Evolutionary conservation across 169 alveolate genomes (phyloP).

Genomic region (Plasmodium cynomolgi): DNA sequence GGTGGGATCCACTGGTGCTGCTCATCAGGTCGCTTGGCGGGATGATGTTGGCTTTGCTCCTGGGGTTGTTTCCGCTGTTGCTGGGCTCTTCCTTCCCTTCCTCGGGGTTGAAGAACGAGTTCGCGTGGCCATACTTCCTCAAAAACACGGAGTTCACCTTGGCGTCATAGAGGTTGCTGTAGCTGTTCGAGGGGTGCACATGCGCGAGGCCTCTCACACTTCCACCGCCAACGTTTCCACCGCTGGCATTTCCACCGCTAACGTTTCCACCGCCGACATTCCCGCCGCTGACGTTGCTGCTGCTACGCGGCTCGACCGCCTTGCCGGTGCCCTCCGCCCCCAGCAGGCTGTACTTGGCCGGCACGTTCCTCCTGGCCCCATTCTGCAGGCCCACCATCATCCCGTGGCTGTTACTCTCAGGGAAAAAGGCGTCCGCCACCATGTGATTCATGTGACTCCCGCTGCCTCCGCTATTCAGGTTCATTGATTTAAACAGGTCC

Average conservation of each 20-base stretch:
- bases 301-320: background rate
- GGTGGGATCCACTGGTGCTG: background rate
- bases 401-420: background rate
- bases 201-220: background rate
- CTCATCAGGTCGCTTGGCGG: constrained; percentile 9
- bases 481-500: background rate
- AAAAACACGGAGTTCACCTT: constrained; percentile 20
- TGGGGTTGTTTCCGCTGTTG: background rate
- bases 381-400: background rate
- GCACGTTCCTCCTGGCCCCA: background rate
- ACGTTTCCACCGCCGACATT: background rate
- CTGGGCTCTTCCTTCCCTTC: constrained; percentile 22
- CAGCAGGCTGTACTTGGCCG: background rate
- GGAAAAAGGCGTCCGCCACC: background rate
- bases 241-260: background rate
- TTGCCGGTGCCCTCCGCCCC: background rate
- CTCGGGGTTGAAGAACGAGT: background rate
- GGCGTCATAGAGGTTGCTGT: constrained; percentile 17
- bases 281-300: background rate
- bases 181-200: background rate
- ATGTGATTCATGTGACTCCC: background rate
- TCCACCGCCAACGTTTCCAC: background rate
- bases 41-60: background rate
- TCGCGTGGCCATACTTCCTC: constrained; percentile 12
- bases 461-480: background rate